Conservation (phyloP, 129 eudicot species). For the Centella asiatica region DNA sequence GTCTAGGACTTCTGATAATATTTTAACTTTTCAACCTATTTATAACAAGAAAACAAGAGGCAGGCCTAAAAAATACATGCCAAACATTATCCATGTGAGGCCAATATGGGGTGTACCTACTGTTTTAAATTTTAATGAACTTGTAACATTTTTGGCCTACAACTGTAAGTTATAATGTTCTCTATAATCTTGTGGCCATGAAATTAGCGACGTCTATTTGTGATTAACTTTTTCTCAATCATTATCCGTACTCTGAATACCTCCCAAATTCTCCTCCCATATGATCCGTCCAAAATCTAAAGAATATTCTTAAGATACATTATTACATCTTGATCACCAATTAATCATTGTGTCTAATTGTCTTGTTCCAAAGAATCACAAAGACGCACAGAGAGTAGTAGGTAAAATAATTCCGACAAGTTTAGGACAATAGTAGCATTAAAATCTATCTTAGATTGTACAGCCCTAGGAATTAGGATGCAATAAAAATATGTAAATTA, state of each 20-base stretch:
- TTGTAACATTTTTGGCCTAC: slow-evolving; percentile 30
- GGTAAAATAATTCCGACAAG: slow-evolving; percentile 6
- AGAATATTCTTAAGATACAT: slow-evolving; percentile 1
- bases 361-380: slow-evolving; percentile 10
- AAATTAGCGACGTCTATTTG: slow-evolving; percentile 8
- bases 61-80: slow-evolving; percentile 10
- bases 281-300: slow-evolving; percentile 3
- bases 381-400: neutral
- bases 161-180: slow-evolving; percentile 16
- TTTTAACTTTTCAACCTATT: slow-evolving; percentile 9
- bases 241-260: slow-evolving; percentile 4
- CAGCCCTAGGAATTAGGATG: slow-evolving; percentile 9
- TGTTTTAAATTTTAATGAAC: slow-evolving; percentile 28
- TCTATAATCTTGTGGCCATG: slow-evolving; percentile 19
- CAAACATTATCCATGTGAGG: slow-evolving; percentile 32
- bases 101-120: slow-evolving; percentile 36
- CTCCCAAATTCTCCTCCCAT: slow-evolving; percentile 15
- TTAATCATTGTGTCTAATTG: neutral
- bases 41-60: slow-evolving; percentile 2
- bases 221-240: neutral
- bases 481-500: slow-evolving; percentile 1
- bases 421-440: slow-evolving; percentile 10
- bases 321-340: slow-evolving; percentile 7
- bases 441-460: slow-evolving; percentile 5
- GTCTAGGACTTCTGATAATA: neutral